Evolutionary conservation across 2,329 filamentous ascomycete species (phyloP), one percentile per base, ranked within the genome.

Genomic region (Hymenoscyphus albidus): DNA sequence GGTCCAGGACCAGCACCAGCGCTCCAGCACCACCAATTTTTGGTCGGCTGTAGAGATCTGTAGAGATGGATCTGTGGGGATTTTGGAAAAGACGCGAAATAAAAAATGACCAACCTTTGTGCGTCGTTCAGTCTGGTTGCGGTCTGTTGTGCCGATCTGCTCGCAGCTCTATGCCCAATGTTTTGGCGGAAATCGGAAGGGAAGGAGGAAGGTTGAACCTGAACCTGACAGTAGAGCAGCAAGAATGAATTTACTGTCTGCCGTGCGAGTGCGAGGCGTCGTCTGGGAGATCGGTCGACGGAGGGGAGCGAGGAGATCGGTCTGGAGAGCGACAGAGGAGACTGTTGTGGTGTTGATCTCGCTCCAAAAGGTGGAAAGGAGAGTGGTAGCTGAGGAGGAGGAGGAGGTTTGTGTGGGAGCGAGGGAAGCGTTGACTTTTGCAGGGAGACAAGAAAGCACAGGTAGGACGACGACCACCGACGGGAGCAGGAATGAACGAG

Each of bases 211-310:
- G 32, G 32, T 35, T 35, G 32, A 35, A 35, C 32, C 32, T 48
- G n/a, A 31, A 55, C 59, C 59, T 62, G 59, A 62, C 59, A 62
- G 59, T 62, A 62, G 59, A 55, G 22, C 32, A 51, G 59, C 16
- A 40, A 62, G 44, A 35, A 9, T 35, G 32, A 35, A 35, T 10
- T 51, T 51, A 27, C 44, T 51, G 44, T 62, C 59, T 62, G 59
- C 59, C 59, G 59, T 62, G 59, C 59, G 56, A 62, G 48, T 35
- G 32, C 7, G 32, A 5, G 32, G 32, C 7, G 5, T 60, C 22
- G 32, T 56, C 16, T n/a, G n/a, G 3, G 39, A 9, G 9, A 27
- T 27, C 16, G 39, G 55, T 13, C 14, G 35, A 39, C 27, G 18
- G 39, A 6, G 10, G 22, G 51, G 16, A 12, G 22, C 22, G 64